Evolutionary conservation across 1,139 yeast species (phyloP), one percentile per base, ranked within the genome.

Genomic region (Saccharomycopsis crataegensis): DNA sequence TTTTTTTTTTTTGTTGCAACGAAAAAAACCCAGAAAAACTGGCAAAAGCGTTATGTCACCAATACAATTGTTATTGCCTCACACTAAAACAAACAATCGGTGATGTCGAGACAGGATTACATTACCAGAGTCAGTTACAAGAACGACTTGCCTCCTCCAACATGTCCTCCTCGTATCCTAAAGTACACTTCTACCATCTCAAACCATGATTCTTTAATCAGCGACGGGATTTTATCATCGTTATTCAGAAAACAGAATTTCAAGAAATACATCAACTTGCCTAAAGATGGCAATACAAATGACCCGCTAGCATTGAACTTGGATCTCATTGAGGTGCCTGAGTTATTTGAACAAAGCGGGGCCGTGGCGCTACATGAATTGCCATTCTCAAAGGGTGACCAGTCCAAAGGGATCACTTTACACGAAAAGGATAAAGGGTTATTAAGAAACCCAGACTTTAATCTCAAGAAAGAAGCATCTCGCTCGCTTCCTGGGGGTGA

Each of bases 71-170:
- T 22, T 22, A 4, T 4, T 2, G 28, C 28, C 28, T 22, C 28
- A 22, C 28, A 22, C 4, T 9, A 46, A 34, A 34, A 46, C 14
- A 46, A 11, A 46, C 37, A 31, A 16, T 34, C 44, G 14, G 22
- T n/a, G 16, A 71, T 72, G 75, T 69, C 75, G 1, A 80, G 89
- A 66, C 96, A 91, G 69, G 97, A 90, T 61, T 91, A 86, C 65
- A 84, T 93, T 56, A 94, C 96, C 54, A 85, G 87, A 62, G 81
- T 87, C 54, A 79, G 96, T 64, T 93, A 90, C 67, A 81, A 82
- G 58, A 93, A 93, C 66, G 87, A 82, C 63, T 74, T 93, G 38
- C 99, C 99, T 14, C 93, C 97, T 1, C 98, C 99, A 9, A 87
- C 94, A 31, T 77, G 94, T 59, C 90, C 96, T 52, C 98, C 99